A percentile compares a stretch with the other conserved stretches of the same genome.
Evolutionary conservation across 768 basidiomycete genomes (phyloP).

Genomic region (Boletus rufocinnamomeus): DNA sequence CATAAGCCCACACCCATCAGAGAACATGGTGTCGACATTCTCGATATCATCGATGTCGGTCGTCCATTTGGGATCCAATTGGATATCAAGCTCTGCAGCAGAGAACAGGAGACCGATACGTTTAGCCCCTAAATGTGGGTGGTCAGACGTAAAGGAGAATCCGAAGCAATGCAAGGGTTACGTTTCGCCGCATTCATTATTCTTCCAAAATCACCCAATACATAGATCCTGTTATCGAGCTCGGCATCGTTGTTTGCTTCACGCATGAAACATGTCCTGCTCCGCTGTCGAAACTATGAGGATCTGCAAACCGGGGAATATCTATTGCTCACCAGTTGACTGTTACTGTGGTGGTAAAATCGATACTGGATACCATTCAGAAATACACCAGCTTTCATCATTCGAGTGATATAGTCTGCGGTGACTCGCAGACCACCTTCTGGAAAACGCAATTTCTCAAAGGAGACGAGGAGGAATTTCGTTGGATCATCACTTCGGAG

Average conservation of each 20-base stretch:
- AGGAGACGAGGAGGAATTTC: slow-evolving; percentile 58
- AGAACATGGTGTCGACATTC: slow-evolving; percentile 58
- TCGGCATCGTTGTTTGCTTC: slow-evolving; percentile 55
- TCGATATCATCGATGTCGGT: slow-evolving; percentile 63
- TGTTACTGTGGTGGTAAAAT: slow-evolving; percentile 73
- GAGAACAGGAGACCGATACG: slow-evolving; percentile 69
- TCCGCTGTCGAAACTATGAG: slow-evolving; percentile 42
- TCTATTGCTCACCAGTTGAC: slow-evolving; percentile 53
- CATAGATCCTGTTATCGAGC: slow-evolving; percentile 58
- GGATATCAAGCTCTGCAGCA: slow-evolving; percentile 59
- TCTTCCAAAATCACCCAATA: slow-evolving; percentile 55
- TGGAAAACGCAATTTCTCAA: slow-evolving; percentile 55
- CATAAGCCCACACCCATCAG: slow-evolving; percentile 71
- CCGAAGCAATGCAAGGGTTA: slow-evolving; percentile 24
- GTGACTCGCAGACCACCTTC: slow-evolving; percentile 50
- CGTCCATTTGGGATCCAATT: slow-evolving; percentile 48
- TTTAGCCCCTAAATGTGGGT: slow-evolving; percentile 56
- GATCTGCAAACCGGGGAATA: neutral
- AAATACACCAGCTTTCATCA: slow-evolving; percentile 57
- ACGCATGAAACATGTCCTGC: slow-evolving; percentile 64
- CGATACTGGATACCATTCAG: slow-evolving; percentile 63
- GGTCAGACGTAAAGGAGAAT: neutral
- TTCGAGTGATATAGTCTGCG: slow-evolving; percentile 55
- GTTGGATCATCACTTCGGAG: slow-evolving; percentile 55
- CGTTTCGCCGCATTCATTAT: slow-evolving; percentile 70